Base-by-base conservation (phyloP, 208 protist species). In the Wallacemonas collosoma region DNA sequence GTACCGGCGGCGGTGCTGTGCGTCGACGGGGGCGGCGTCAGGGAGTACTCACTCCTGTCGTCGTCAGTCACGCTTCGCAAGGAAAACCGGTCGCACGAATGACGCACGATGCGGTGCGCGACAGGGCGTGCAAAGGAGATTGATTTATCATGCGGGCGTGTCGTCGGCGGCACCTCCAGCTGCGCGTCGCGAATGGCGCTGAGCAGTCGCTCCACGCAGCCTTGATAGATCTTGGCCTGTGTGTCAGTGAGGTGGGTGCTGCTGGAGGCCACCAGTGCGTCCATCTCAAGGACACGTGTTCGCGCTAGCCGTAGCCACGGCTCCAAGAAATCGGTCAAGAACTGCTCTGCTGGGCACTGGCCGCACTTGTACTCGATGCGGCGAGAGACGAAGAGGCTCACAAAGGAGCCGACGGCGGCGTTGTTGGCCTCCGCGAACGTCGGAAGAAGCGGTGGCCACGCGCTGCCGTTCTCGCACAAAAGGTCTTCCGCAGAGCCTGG, bases 291-390 rank as follows among this genome's bases (percentile, higher is more conserved):
- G 3, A 65, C 60, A 11, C 60, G 75, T 4, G 62, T 66, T n/a
- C 73, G 76, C 44, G 60, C 70, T 71, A 71, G 51, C 38, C 70
- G 71, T 11, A 81, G 60, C 81, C 81, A 86, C 36, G 70, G 73
- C 40, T 62, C 45, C 14, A 86, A 72, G 50, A 82, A 80, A 12
- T 41, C 50, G 1, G 60, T 54, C 39, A 73, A 60, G 69, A 80
- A 86, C 35, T 72, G 65, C 9, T 26, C 45, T 3, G 47, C 48
- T 1, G 56, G 51, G 17, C 75, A 55, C 54, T 86, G 76, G n/a
- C 81, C 81, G 74, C 81, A 86, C 62, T 78, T 77, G 58, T 70
- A 82, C 73, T 85, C 64, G 55, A 85, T 85, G 60, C 71, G 72
- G 57, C 69, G 69, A 56, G 69, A 72, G 72, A 86, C 77, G 44